A percentile compares a stretch with the other conserved stretches of the same genome.
Evolutionary conservation across 257 asterid species (phyloP).

Genomic region (Rhazya stricta): DNA sequence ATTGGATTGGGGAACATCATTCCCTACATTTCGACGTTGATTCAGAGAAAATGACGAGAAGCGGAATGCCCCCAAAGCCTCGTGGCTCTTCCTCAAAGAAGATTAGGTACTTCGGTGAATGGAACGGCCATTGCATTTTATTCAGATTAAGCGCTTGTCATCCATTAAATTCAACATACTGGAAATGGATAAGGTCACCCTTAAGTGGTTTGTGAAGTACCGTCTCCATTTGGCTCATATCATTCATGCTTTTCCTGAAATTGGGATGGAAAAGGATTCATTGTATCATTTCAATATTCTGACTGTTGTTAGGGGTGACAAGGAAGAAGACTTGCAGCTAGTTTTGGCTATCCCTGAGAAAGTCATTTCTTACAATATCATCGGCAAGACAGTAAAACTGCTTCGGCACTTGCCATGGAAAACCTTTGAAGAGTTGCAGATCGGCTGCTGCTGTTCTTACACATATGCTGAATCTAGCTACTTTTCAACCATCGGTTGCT

Average conservation of each 20-base stretch:
- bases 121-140: constrained; percentile 13
- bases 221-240: constrained; percentile 5
- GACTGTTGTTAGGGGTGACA: constrained; percentile 8
- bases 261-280: background rate
- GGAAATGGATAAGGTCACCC: constrained; percentile 5
- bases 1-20: background rate
- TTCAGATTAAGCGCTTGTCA: background rate
- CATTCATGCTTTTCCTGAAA: constrained; percentile 5
- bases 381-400: background rate
- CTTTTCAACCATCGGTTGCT: background rate
- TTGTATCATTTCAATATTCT: background rate
- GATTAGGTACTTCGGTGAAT: constrained; percentile 7
- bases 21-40: constrained; percentile 1
- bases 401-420: constrained; percentile 7
- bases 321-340: constrained; percentile 10
- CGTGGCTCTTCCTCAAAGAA: background rate
- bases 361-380: constrained; percentile 12
- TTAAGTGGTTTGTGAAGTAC: constrained; percentile 11
- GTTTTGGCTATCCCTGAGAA: constrained; percentile 13
- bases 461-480: background rate
- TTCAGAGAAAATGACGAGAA: background rate
- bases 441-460: background rate
- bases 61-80: background rate
- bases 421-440: background rate
- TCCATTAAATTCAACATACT: constrained; percentile 3